Base-by-base conservation (phyloP, 2,329 filamentous ascomycete species). In the Scytalidium lignicola region DNA sequence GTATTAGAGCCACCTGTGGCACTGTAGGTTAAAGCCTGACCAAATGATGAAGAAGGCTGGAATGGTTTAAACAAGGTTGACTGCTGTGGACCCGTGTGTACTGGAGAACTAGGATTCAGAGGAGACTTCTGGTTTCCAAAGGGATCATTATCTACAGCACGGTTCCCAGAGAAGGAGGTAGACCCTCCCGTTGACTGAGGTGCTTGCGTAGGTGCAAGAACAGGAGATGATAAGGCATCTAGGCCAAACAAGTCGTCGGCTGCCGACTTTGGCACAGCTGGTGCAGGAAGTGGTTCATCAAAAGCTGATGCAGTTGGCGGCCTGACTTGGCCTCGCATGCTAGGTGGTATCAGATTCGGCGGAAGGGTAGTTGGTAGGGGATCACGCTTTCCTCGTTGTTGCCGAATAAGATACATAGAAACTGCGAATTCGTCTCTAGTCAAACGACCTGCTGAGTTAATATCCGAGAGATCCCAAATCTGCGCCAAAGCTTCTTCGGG, bases 401-500 rank as follows among this genome's bases (percentile, higher is more conserved):
- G 88, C 53, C 91, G 82, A 60, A 99, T 96, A 45, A 99, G 76
- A 65, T 95, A 95, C 91, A 99, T 96, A 47, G 93, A 92, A 43
- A 99, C 90, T 0, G 93, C 90, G 64, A 99, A 99, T 60, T 96
- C 91, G 58, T 99, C 93, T 59, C 82, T 83, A 43, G 79, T 90
- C 49, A 99, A 74, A 50, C 86, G 85, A 10, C 93, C 93, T 58
- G 91, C 87, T 7, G 90, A 93, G 62, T 89, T 90, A 68, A 96
- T 90, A 68, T 99, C 93, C 13, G 93, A 86, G 23, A 99, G 80
- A 66, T 99, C 93, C 93, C 93, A 99, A 55, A 99, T 95, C 60
- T 95, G 88, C 23, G 93, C 93, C 47, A 99, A 74, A 9, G 82
- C 82, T 61, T 96, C 92, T 64, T 97, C 92, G 1, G 89, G 82